These are phyloP conservation scores for Yamadazyma mexicana DNA, from an alignment of 1,139 yeast genomes.

Conservation along the genomic window DNA sequence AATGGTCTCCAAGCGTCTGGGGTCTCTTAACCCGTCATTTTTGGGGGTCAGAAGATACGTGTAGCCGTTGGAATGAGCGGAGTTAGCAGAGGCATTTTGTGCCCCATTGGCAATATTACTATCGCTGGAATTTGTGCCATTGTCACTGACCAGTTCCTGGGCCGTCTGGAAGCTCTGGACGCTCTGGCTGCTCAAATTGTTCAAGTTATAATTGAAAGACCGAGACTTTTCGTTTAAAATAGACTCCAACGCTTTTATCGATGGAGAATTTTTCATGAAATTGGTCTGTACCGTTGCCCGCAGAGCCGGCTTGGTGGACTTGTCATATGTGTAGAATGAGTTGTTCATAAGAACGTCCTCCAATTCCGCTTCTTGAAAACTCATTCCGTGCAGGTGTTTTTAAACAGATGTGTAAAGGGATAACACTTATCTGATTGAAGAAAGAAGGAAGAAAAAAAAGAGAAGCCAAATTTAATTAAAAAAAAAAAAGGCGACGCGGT, in stretches of 20 bases:
- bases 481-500: slow-evolving; percentile 3
- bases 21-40: not conserved
- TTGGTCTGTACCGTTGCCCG: slow-evolving; percentile 30
- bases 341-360: slow-evolving; percentile 17
- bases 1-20: slow-evolving; percentile 7
- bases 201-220: slow-evolving; percentile 18
- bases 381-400: not conserved
- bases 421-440: not conserved
- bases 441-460: not conserved
- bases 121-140: not conserved
- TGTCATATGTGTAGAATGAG: slow-evolving; percentile 17
- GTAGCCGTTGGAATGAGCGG: no score
- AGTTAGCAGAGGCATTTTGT: no score
- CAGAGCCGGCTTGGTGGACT: slow-evolving; percentile 6
- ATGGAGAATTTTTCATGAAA: slow-evolving; percentile 54
- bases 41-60: no score
- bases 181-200: slow-evolving; percentile 12
- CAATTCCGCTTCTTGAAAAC: slow-evolving; percentile 11
- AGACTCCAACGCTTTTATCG: slow-evolving; percentile 52
- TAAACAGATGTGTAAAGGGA: not conserved
- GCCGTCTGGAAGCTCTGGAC: slow-evolving; percentile 16
- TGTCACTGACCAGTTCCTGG: slow-evolving; percentile 5
- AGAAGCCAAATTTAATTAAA: no score
- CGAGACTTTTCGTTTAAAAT: slow-evolving; percentile 36
- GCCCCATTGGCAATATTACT: not conserved